A percentile compares a stretch with the other conserved stretches of the same genome.
phyloP scores from a whole-genome alignment of 2,329 filamentous ascomycete genomes.

The Xenosphaeropsis pyriputrescens region DNA sequence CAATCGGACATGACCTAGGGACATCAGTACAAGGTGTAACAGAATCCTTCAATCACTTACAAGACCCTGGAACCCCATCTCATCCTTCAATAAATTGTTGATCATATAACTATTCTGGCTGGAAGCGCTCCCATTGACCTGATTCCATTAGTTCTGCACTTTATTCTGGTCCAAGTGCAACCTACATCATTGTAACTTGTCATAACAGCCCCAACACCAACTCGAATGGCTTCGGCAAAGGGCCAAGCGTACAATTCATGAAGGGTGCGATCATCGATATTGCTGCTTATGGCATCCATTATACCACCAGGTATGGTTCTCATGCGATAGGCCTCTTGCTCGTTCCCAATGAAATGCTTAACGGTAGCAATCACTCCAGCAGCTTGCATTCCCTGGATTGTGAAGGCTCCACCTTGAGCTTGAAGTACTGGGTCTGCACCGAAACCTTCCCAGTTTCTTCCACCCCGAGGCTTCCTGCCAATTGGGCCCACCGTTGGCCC shows the following conservation, averaged over 20 bases:
- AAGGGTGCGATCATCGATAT: constrained; percentile 43
- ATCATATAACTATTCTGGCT: constrained; percentile 55
- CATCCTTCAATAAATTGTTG: constrained; percentile 58
- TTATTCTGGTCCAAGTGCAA: constrained; percentile 1
- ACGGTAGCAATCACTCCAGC: constrained; percentile 39
- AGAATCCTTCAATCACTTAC: constrained; percentile 4
- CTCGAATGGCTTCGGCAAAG: constrained; percentile 41
- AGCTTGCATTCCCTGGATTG: constrained; percentile 39
- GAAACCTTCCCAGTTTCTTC: constrained; percentile 65
- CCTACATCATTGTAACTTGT: constrained; percentile 57
- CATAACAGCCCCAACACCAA: constrained; percentile 71
- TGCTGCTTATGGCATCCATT: constrained; percentile 22
- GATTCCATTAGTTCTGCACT: constrained; percentile 2
- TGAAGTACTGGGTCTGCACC: constrained; percentile 54
- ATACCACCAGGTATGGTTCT: constrained; percentile 17
- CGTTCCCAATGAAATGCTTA: constrained; percentile 43
- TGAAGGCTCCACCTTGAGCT: constrained; percentile 31
- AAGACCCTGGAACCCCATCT: constrained; percentile 55
- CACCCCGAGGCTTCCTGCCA: constrained; percentile 57
- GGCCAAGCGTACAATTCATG: constrained; percentile 48
- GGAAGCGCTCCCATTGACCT: constrained; percentile 50
- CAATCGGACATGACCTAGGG: constrained; percentile 54
- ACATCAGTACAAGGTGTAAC: constrained; percentile 1
- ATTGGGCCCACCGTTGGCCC: constrained; percentile 60
- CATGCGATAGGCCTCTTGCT: constrained; percentile 19